Conservation (phyloP, 495 filamentous ascomycete genomes). For the Penicillium arizonense region DNA sequence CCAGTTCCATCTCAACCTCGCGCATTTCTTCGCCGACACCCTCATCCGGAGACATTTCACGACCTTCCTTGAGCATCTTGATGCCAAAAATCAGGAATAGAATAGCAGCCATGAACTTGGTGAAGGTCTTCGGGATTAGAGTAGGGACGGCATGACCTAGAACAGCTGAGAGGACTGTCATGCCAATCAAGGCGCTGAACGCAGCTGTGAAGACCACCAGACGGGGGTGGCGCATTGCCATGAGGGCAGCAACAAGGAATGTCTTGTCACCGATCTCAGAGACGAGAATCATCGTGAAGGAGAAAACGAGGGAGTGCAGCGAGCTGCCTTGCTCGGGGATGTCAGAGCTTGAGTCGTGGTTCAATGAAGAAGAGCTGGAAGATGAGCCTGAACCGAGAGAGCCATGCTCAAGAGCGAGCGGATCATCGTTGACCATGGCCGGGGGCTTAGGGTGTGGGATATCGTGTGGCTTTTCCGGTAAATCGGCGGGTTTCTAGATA, state of each 20-base stretch:
- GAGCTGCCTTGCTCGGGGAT: constrained; percentile 67
- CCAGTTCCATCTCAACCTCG: constrained; percentile 91
- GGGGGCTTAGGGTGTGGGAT: constrained; percentile 71
- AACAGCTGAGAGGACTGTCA: constrained; percentile 97
- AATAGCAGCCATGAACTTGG: constrained; percentile 77
- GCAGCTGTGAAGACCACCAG: constrained; percentile 91
- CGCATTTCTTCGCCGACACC: constrained; percentile 94
- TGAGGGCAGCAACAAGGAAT: constrained; percentile 92
- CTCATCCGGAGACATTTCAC: constrained; percentile 81
- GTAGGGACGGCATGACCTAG: constrained; percentile 91
- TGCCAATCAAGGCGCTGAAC: constrained; percentile 83
- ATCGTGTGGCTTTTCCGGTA: constrained; percentile 79
- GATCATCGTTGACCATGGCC: constrained; percentile 62
- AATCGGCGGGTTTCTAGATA: constrained; percentile 73
- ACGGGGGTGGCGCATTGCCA: constrained; percentile 98
- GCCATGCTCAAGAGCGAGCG: constrained; percentile 58
- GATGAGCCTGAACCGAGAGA: constrained; percentile 40
- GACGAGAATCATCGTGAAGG: constrained; percentile 95
- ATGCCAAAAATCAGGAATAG: constrained; percentile 88
- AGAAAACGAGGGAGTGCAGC: constrained; percentile 88
- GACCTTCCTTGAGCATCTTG: constrained; percentile 82
- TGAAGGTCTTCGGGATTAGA: constrained; percentile 83
- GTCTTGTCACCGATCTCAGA: constrained; percentile 99
- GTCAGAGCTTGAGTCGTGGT: constrained; percentile 35
- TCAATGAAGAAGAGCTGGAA: constrained; percentile 12